Evolutionary conservation across 257 asterid genomes (phyloP), one percentile per base, ranked within the genome.

Genomic region (Forsythia viridissima): DNA sequence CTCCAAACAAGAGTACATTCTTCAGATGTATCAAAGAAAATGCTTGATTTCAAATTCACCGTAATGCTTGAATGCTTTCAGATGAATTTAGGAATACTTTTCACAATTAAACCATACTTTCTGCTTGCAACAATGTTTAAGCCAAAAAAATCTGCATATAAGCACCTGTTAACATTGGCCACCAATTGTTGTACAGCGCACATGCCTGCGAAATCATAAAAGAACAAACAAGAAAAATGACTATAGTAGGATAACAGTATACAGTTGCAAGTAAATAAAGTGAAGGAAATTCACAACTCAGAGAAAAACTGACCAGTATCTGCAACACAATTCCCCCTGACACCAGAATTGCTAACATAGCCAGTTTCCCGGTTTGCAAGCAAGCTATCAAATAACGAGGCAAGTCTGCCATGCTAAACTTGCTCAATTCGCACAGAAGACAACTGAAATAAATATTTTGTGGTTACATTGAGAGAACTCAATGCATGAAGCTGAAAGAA

Each of bases 161-260:
- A 46, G 40, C 71, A 94, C 98, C 97, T 89, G 98, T 87, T 84
- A 94, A 83, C 98, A 94, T 94, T 41, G 98, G 97, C 98, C 98
- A 92, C 98, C 98, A 94, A 82, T 94, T 92, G 80, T 90, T 83
- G 87, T 91, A 94, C 55, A 94, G 77, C 80, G 96, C 96, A 38
- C 98, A 94, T n/a, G 98, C 95, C 98, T 94, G 91, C 68, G 82
- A 86, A 61, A 83, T 75, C 72, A 82, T 66, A 66, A 76, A 78
- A 72, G 75, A 79, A 41, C 43, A 9, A 75, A 71, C 44, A 68
- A 83, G 75, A 75, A 63, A 61, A n/a, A 65, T 76, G 71, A 85
- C 37, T 52, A 74, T 21, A 40, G 70, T 63, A 73, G 79, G 38
- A 70, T 40, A 71, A 75, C 55, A 71, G 79, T 59, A 83, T n/a